Percentiles rank a stretch among this genome's conserved stretches.
These are phyloP conservation scores for Thelonectria discophora DNA, from an alignment of 2,329 filamentous ascomycete genomes.

Conservation along the genomic window DNA sequence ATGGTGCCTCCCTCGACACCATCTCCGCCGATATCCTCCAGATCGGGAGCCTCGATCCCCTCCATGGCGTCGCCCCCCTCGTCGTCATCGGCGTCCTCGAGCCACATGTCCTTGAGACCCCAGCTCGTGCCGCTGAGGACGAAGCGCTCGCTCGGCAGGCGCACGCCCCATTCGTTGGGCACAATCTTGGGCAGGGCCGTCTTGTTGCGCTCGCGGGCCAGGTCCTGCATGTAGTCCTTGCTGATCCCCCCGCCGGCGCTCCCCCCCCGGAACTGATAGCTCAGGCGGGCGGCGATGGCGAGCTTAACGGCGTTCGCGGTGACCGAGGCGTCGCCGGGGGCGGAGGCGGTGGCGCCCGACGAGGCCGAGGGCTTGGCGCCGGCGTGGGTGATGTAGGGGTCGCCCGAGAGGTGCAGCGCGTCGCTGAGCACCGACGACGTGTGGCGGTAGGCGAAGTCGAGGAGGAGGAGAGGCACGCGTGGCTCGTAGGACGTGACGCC, in stretches of 20 bases:
- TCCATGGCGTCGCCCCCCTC: slow-evolving; percentile 60
- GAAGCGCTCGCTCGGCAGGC: slow-evolving; percentile 73
- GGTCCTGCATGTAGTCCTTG: slow-evolving; percentile 80
- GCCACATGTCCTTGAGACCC: slow-evolving; percentile 69
- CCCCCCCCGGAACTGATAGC: slow-evolving; percentile 72
- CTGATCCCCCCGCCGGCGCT: slow-evolving; percentile 62
- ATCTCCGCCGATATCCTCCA: slow-evolving; percentile 56
- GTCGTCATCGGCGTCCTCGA: slow-evolving; percentile 57
- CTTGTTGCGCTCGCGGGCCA: slow-evolving; percentile 76
- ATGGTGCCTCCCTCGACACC: slow-evolving; percentile 60
- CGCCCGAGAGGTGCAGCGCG: slow-evolving; percentile 72
- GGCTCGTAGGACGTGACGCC: slow-evolving; percentile 83
- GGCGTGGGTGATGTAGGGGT: slow-evolving; percentile 71
- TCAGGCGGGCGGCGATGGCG: slow-evolving; percentile 74
- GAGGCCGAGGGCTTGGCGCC: slow-evolving; percentile 61
- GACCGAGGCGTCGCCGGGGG: slow-evolving; percentile 65
- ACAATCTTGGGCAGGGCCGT: slow-evolving; percentile 70
- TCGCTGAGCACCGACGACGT: slow-evolving; percentile 76
- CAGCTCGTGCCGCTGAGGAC: slow-evolving; percentile 72
- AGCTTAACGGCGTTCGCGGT: slow-evolving; percentile 73
- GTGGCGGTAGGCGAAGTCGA: slow-evolving; percentile 89
- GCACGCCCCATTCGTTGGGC: slow-evolving; percentile 72
- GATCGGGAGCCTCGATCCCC: slow-evolving; percentile 53
- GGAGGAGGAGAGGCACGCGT: slow-evolving; percentile 81
- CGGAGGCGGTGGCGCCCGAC: slow-evolving; percentile 58